Evolutionary conservation across 2,329 filamentous ascomycete genomes (phyloP), one percentile per base, ranked within the genome.

Genomic region (Alternaria panax): DNA sequence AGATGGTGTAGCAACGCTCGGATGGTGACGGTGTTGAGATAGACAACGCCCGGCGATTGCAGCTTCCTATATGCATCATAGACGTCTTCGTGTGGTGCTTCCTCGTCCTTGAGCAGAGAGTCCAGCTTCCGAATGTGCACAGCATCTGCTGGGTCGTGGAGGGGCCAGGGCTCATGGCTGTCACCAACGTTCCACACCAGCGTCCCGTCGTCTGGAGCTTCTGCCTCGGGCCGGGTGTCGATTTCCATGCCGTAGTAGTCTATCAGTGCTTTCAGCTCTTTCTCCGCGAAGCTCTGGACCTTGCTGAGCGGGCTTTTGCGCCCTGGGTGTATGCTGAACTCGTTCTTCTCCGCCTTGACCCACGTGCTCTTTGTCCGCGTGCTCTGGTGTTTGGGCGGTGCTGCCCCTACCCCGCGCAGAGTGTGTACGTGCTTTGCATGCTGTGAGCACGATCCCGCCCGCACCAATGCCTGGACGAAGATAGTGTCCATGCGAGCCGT

Each of bases 1-100:
- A 97, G 86, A 41, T 88, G 85, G 54, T 86, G 87, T 52, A 96
- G 81, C 20, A 96, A 80, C 7, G 81, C 77, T 53, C 88, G 87
- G 18, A 93, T 86, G 47, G 87, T 79, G 5, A 72, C 60, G 20
- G 79, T 74, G 2, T 78, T 75, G 7, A 89, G 76, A 59, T 84
- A 83, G 9, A 81, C 75, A 1, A 87, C 80, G 25, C 86, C 82
- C 0, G 86, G 87, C 5, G 79, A 70, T 3, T 83, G 85, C 6
- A 89, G 77, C 16, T 75, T 71, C 62, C 80, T 79, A 73, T 88
- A 90, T 1, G 81, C 76, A 14, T 80, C 72, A 70, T 83, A 89
- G 5, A 88, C 71, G 11, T 80, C 76, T 48, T 83, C 78, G 57
- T 83, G 84, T 36, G 71, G 59, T 16, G 80, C 78, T 18, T 76